Evolutionary conservation across 805 yeast genomes (phyloP).

Genomic region (Kazachstania bromeliacearum): DNA sequence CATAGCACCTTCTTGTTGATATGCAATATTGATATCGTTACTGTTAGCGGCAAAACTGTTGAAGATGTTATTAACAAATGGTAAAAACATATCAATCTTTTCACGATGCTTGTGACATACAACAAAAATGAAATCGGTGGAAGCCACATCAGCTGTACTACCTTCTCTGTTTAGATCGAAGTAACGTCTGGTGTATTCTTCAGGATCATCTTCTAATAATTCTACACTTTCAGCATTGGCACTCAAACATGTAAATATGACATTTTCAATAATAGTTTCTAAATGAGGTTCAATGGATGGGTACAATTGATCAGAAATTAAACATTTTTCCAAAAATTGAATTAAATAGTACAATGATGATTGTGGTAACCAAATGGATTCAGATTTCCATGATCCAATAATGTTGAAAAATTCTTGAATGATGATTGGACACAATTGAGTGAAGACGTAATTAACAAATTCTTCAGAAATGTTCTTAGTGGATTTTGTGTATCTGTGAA

Average conservation of each 20-base stretch:
- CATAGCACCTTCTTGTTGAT: constrained; percentile 73
- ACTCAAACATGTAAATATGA: constrained; percentile 68
- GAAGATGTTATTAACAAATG: constrained; percentile 46
- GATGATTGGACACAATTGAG: constrained; percentile 60
- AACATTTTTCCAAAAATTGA: constrained; percentile 53
- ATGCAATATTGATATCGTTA: constrained; percentile 35
- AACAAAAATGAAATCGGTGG: constrained; percentile 62
- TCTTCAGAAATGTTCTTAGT: constrained; percentile 35
- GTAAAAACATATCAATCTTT: constrained; percentile 44
- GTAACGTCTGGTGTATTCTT: constrained; percentile 67
- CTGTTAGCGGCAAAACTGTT: constrained; percentile 28
- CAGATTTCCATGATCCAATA: constrained; percentile 33
- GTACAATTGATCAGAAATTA: constrained; percentile 52
- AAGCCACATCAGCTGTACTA: constrained; percentile 68
- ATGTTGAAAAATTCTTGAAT: constrained; percentile 49
- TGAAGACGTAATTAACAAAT: constrained; percentile 47
- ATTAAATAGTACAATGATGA: constrained; percentile 57
- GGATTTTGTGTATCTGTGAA: constrained; percentile 49
- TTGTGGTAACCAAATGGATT: constrained; percentile 52
- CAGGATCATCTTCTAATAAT: constrained; percentile 70
- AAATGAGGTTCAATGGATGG: constrained; percentile 52
- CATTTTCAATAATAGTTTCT: constrained; percentile 53
- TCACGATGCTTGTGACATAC: constrained; percentile 48
- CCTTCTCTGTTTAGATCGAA: constrained; percentile 58
- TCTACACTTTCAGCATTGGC: constrained; percentile 59